Evolutionary conservation across 176 grass and related monocot species (phyloP), one percentile per base, ranked within the genome.

Genomic region (Aegilops tauschii): DNA sequence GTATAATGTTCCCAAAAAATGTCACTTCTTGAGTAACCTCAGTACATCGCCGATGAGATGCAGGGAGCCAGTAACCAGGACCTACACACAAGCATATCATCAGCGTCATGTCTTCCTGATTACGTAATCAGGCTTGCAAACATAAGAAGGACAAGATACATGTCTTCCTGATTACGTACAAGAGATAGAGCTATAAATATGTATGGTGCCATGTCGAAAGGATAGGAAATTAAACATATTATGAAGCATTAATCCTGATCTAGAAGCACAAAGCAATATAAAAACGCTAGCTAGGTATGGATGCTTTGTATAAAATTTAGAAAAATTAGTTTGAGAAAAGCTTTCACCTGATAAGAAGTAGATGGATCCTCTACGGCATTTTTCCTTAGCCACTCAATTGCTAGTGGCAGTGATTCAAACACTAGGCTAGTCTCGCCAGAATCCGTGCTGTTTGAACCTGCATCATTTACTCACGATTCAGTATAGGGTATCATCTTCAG

Each of bases 361-460:
- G 92, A 90, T 52, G 45, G 80, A 58, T 91, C 90, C 91, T 90
- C 82, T 63, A 5, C 50, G 35, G 82, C 82, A 62, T 31, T 86
- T 93, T 88, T 90, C 84, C 92, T 94, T 49, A 99, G 85, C 94
- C 97, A 99, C 66, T 94, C 82, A 3, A 99, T 73, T 72, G 94
- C 94, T 8, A 85, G 65, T 61, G 97, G 94, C 85, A 99, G 84
- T 12, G 97, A 96, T 75, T 80, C 62, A 75, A 99, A 88, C 34
- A 99, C 92, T 56, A 79, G 79, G 88, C 90, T 93, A 30, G 23
- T 71, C 61, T 87, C 73, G 12, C 64, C 79, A 29, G 77, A 84
- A 70, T 84, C 82, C 45, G 27, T 50, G 85, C 73, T 88, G 73
- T 73, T 88, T 86, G 61, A 72, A 59, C 82, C 94, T 96, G 87